Conservation (phyloP, 495 filamentous ascomycete species). For the Penicillium daleae region DNA sequence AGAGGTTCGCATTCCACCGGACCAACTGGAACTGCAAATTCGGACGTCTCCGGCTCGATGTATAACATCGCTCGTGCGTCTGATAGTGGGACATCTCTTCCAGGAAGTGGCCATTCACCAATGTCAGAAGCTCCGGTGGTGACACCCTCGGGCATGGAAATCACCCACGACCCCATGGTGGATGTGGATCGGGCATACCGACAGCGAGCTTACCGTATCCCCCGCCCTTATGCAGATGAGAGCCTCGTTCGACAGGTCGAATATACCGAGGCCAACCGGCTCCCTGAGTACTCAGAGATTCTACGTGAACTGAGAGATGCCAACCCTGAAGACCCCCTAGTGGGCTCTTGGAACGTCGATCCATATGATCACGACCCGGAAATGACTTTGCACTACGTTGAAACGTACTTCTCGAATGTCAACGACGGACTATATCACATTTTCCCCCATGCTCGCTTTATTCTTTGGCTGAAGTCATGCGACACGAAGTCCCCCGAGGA, state of each 20-base stretch:
- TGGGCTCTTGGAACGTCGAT: slow-evolving; percentile 64
- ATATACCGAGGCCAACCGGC: slow-evolving; percentile 19
- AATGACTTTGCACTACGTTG: slow-evolving; percentile 52
- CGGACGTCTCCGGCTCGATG: slow-evolving; percentile 40
- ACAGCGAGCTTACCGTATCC: slow-evolving; percentile 22
- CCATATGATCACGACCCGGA: slow-evolving; percentile 60
- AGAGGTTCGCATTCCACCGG: slow-evolving; percentile 32
- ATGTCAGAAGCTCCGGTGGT: slow-evolving; percentile 38
- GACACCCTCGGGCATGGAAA: slow-evolving; percentile 36
- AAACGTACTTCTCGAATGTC: slow-evolving; percentile 57
- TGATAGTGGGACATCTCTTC: slow-evolving; percentile 41
- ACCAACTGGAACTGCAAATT: slow-evolving; percentile 24
- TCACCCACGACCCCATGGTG: slow-evolving; percentile 28
- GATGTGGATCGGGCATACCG: slow-evolving; percentile 36
- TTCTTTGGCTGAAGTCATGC: slow-evolving; percentile 56
- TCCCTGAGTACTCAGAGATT: slow-evolving; percentile 39
- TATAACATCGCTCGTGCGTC: slow-evolving; percentile 42
- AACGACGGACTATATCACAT: slow-evolving; percentile 59
- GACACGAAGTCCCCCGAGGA: slow-evolving; percentile 63
- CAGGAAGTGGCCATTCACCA: slow-evolving; percentile 42
- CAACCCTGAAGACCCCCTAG: slow-evolving; percentile 49
- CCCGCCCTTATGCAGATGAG: slow-evolving; percentile 26
- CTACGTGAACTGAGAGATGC: slow-evolving; percentile 39
- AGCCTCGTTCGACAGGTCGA: slow-evolving; percentile 15
- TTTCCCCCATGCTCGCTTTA: slow-evolving; percentile 58